Evolutionary conservation across 495 filamentous ascomycete species (phyloP), one percentile per base, ranked within the genome.

Genomic region (Elasticomyces elasticus): DNA sequence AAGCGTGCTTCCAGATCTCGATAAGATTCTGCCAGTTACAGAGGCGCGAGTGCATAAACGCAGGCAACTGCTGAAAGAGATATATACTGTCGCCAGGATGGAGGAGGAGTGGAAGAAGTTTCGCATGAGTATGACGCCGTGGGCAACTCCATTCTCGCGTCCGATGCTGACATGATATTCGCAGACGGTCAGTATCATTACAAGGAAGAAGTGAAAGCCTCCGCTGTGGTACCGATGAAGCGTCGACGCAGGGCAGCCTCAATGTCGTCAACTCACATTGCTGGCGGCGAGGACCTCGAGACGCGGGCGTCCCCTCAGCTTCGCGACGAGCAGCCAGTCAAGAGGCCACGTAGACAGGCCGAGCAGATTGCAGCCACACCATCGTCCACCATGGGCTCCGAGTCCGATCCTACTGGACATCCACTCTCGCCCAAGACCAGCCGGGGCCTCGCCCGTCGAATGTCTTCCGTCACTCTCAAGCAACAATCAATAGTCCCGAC

Each of bases 71-170:
- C 73, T 88, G 19, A 79, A 80, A 54, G 82, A 85, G 62, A 78
- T 87, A 5, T 87, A 84, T 63, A 78, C 76, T 50, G 75, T 87
- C 19, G 81, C 84, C 20, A 71, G 72, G 47, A 67, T 71, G 59
- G 81, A 88, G 62, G 83, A 86, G 57, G 67, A 73, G 10, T 85
- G 71, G 56, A 67, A 73, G 19, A 46, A 37, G 17, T 24, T 26
- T 5, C 43, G 37, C 11, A 25, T 10, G 40, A 44, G 48, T 47
- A 23, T 17, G 35, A 5, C 5, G 35, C 13, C 5, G 4, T 5
- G 5, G 13, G 13, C 13, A 15, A 12, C 5, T 15, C 5, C 4
- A n/a, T n/a, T n/a, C 12, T 40, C 13, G 3, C 35, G 13, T 2
- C 15, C 13, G 13, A 5, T 15, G 19, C 35, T 40, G 35, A 40